Conservation (phyloP, 768 basidiomycete species). For the Boletellus emodensis region DNA sequence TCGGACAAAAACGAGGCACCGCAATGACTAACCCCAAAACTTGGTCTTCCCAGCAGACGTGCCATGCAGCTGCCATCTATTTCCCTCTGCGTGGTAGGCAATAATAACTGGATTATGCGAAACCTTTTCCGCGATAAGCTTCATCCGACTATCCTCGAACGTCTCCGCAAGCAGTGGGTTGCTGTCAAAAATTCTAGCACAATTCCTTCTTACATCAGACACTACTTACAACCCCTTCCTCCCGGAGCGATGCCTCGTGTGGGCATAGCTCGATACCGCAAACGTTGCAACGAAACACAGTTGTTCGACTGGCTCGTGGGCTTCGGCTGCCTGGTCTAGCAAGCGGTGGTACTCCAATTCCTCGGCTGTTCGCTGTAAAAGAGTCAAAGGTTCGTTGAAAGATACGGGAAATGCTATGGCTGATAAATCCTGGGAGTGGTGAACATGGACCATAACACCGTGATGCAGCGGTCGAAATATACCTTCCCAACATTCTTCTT, state of each 20-base stretch:
- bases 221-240: constrained; percentile 80
- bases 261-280: constrained; percentile 79
- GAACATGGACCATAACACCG: neutral
- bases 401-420: constrained; percentile 82
- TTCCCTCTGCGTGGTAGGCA: constrained; percentile 81
- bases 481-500: constrained; percentile 92
- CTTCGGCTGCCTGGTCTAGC: constrained; percentile 58
- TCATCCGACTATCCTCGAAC: constrained; percentile 78
- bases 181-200: constrained; percentile 36
- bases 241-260: constrained; percentile 73
- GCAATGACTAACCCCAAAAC: constrained; percentile 71
- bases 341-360: constrained; percentile 76
- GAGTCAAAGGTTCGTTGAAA: constrained; percentile 84
- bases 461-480: constrained; percentile 4
- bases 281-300: constrained; percentile 80
- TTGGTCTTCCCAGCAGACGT: constrained; percentile 83
- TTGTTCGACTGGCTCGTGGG: constrained; percentile 58
- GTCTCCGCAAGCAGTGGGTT: constrained; percentile 89
- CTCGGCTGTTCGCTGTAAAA: constrained; percentile 79
- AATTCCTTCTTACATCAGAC: constrained; percentile 1
- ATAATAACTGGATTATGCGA: constrained; percentile 80
- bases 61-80: constrained; percentile 69
- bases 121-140: constrained; percentile 85
- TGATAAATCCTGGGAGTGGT: constrained; percentile 60
- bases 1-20: constrained; percentile 3